Evolutionary conservation across 192 early-diverging fungal genomes (phyloP).

Genomic region (Entomortierella chlamydospora): DNA sequence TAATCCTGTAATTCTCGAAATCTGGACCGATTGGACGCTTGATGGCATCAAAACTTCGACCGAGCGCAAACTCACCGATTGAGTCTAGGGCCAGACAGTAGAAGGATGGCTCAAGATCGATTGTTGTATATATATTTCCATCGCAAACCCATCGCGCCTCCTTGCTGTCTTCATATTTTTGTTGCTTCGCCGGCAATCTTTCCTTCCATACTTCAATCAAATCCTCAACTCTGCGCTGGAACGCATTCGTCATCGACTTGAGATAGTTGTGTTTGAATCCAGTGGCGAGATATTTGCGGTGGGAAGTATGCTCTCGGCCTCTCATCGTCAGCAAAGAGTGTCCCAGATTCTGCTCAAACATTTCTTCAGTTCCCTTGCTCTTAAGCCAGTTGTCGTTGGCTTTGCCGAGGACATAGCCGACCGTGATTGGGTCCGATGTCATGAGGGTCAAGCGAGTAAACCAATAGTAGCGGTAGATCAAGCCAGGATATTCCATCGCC

Average conservation of each 20-base stretch:
- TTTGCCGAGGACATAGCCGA: constrained; percentile 47
- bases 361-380: constrained; percentile 37
- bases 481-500: constrained; percentile 50
- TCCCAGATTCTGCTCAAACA: constrained; percentile 46
- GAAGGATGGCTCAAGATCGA: constrained; percentile 42
- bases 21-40: constrained; percentile 28
- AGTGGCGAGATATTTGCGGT: constrained; percentile 31
- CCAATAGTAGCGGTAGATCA: constrained; percentile 49
- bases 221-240: constrained; percentile 28
- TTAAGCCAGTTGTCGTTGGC: constrained; percentile 53
- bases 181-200: not conserved
- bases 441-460: constrained; percentile 41
- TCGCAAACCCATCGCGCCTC: constrained; percentile 13
- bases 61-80: constrained; percentile 43
- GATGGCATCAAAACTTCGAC: constrained; percentile 43
- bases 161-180: not conserved
- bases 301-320: constrained; percentile 21
- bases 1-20: constrained; percentile 45
- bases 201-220: constrained; percentile 25
- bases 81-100: constrained; percentile 41
- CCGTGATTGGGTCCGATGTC: constrained; percentile 47
- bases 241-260: constrained; percentile 36
- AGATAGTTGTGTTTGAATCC: constrained; percentile 44
- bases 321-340: constrained; percentile 40
- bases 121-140: constrained; percentile 25